phyloP scores from a whole-genome alignment of 345 rosid species.

The Murraya paniculata region DNA sequence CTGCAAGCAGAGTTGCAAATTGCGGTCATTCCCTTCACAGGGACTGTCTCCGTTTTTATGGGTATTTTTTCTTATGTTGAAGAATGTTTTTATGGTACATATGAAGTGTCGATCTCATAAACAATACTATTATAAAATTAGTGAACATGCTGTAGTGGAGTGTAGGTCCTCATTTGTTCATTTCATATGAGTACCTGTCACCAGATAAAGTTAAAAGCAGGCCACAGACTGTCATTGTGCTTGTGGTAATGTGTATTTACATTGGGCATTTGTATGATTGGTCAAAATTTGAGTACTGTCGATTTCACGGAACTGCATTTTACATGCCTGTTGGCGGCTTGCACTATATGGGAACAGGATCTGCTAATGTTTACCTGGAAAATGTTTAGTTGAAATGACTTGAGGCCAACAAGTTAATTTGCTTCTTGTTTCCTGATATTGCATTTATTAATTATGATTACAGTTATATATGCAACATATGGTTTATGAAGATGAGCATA shows the following conservation, averaged over 20 bases:
- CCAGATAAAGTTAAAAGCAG: background rate
- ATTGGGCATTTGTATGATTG: background rate
- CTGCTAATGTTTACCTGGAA: background rate
- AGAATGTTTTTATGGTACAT: slow-evolving; percentile 1
- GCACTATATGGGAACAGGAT: background rate
- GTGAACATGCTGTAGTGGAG: background rate
- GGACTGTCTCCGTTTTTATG: slow-evolving; percentile 98
- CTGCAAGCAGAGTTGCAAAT: slow-evolving; percentile 98
- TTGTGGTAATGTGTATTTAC: background rate
- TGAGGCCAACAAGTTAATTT: background rate
- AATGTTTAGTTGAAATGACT: slow-evolving; percentile 7
- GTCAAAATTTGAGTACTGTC: background rate
- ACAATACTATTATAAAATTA: background rate
- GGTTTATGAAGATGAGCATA: background rate
- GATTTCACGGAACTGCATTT: background rate
- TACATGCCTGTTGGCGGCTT: background rate
- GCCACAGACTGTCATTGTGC: background rate
- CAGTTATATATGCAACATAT: background rate
- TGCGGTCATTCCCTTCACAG: slow-evolving; percentile 99
- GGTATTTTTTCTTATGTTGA: slow-evolving; percentile 43
- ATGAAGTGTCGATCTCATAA: background rate
- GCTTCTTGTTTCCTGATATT: background rate
- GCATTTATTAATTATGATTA: background rate
- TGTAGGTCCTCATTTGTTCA: background rate
- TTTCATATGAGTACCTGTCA: background rate